Evolutionary conservation across 345 rosid species (phyloP), one percentile per base, ranked within the genome.

Genomic region (Syzygium jambos): DNA sequence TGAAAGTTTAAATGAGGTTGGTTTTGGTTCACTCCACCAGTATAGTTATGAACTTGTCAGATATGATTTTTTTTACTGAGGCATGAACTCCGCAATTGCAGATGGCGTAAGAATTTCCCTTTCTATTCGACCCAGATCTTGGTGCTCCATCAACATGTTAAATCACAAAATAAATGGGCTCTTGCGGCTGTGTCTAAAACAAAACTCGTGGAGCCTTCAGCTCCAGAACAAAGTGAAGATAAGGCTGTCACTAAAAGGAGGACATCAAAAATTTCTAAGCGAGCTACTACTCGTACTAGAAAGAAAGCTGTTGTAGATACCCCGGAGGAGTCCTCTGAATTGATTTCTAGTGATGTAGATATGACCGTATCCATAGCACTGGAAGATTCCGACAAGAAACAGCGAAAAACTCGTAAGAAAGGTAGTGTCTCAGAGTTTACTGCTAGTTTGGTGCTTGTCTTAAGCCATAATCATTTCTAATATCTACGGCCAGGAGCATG

Each of bases 111-210:
- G 54, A 91, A 90, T 88, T 90, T 89, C 78, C 89, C 91, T 87
- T 87, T 84, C 89, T 56, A 84, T 83, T 92, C 87, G 14, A 87
- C 92, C 51, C 84, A 90, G 59, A 92, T 92, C 78, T 84, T 90
- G 54, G 91, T 90, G 63, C 93, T 89, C 86, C 41, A 89, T 91
- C 91, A 91, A 87, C 90, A 91, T 89, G 90, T 90, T 88, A 87
- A 90, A 87, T 90, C 90, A 90, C 93, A 88, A 80, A 92, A 84
- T 87, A 93, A 94, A 88, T 91, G 92, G 92, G 78, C 86, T 52
- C 89, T 92, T 80, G 89, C 90, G 4, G 94, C 94, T 88, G 68
- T 90, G n/a, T 91, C 93, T 87, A 93, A 94, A 91, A 95, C 87
- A 92, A 93, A 95, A 90, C 55, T 89, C 84, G 90, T 90, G 3